Evolutionary conservation across 768 basidiomycete species (phyloP), one percentile per base, ranked within the genome.

Genomic region (Lactarius sp.): DNA sequence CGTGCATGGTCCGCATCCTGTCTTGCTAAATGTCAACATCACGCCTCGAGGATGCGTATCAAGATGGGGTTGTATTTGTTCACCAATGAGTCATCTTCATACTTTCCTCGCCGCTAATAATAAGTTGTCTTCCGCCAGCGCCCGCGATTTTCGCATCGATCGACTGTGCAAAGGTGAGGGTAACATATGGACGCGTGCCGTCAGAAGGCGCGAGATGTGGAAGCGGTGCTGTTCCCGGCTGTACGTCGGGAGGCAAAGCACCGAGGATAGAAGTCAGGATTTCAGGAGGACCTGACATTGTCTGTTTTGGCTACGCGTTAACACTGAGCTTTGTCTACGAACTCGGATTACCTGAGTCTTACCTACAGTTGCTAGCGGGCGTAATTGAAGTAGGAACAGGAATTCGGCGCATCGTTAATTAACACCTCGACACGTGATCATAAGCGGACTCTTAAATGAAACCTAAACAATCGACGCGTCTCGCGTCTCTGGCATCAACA

Each of bases 81-180:
- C 70, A 93, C 94, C 91, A 90, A 74, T 98, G 96, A 12, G 96
- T 98, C 88, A 99, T 92, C 47, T 83, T 67, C 86, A 95, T 88
- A 73, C 90, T 93, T 70, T 97, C 90, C 52, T 78, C 75, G 7
- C 96, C 92, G 68, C 92, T 94, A 44, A 99, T 78, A 36, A 82
- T 80, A 41, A 99, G 82, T 76, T 94, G 94, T 60, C 76, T 77
- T 12, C 92, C 87, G 8, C 79, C 77, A 6, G 75, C 75, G 2
- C 90, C 93, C 0, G 93, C 92, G 60, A 98, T 97, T 74, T 93
- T 85, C 33, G 85, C 91, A 75, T 99, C 90, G 58, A 91, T 75
- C 2, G 91, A 92, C 71, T 93, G 90, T 2, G 91, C 92, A 70
- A 91, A 93, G 2, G 91, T 90, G 20, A 93, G 76, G 0, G 91